Conservation (phyloP, 1,284 basidiomycete species). For the Inonotus hispidus region DNA sequence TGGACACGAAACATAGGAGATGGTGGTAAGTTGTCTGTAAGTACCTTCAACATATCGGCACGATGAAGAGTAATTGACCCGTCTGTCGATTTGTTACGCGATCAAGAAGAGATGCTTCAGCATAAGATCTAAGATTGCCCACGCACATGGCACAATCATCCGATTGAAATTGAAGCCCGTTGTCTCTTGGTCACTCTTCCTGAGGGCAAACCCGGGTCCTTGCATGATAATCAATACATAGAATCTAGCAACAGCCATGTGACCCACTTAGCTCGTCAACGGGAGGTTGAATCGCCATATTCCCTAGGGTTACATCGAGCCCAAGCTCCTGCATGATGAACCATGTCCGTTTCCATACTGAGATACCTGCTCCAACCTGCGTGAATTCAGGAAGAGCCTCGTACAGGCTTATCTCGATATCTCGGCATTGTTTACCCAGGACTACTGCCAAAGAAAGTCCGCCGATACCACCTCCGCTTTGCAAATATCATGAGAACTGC, state of each 20-base stretch:
- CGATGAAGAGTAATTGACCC: slow-evolving; percentile 32
- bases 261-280: slow-evolving; percentile 16
- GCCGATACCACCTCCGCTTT: slow-evolving; percentile 34
- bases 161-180: slow-evolving; percentile 27
- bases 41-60: slow-evolving; percentile 30
- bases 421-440: slow-evolving; percentile 27
- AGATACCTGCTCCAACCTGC: slow-evolving; percentile 33
- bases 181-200: slow-evolving; percentile 26
- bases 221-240: slow-evolving; percentile 13
- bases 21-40: slow-evolving; percentile 26
- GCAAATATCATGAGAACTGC: not conserved
- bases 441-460: slow-evolving; percentile 34
- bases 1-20: slow-evolving; percentile 27
- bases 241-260: slow-evolving; percentile 9
- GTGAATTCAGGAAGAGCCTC: slow-evolving; percentile 33
- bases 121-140: not conserved
- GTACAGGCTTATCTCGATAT: slow-evolving; percentile 31
- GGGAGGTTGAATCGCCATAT: slow-evolving; percentile 23
- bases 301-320: slow-evolving; percentile 28
- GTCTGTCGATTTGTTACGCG: slow-evolving; percentile 21
- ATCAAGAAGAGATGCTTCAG: not conserved
- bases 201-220: slow-evolving; percentile 20
- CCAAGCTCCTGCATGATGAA: slow-evolving; percentile 32
- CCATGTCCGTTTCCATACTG: slow-evolving; percentile 37
- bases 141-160: slow-evolving; percentile 28